Evolutionary conservation across 2,329 filamentous ascomycete genomes (phyloP).

Genomic region (Sporothrix schenckii): DNA sequence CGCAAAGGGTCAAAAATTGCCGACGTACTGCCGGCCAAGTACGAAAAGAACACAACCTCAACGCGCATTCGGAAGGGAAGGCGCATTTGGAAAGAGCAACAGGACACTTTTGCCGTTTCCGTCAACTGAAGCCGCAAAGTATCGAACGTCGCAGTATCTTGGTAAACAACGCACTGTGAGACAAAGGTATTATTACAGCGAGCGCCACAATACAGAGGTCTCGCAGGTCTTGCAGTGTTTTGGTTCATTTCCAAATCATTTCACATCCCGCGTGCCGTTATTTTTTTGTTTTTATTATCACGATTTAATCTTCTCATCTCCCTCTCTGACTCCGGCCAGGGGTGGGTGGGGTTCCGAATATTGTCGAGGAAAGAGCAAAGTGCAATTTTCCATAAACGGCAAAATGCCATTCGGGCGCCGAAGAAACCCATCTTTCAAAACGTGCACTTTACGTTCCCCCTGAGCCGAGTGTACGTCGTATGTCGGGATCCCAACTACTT

Average conservation of each 20-base stretch:
- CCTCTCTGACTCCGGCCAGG: not conserved
- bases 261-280: not conserved
- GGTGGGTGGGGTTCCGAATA: not conserved
- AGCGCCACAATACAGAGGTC: not conserved
- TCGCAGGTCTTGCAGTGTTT: not conserved
- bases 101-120: constrained; percentile 2
- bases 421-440: constrained; percentile 27
- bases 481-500: not conserved
- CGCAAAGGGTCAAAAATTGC: not conserved
- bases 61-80: not conserved
- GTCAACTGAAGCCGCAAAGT: not conserved
- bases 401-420: constrained; percentile 34
- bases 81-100: not conserved
- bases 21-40: not conserved
- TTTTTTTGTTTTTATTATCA: not conserved
- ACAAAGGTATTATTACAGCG: not conserved
- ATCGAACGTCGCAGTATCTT: not conserved
- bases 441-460: not conserved
- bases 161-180: constrained; percentile 10
- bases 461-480: not conserved
- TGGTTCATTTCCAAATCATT: not conserved
- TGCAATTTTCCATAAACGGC: constrained; percentile 32
- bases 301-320: not conserved
- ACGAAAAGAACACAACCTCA: not conserved
- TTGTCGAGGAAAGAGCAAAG: constrained; percentile 25